Base-by-base conservation (phyloP, 768 basidiomycete genomes). In the Sporobolomyces phaffii region DNA sequence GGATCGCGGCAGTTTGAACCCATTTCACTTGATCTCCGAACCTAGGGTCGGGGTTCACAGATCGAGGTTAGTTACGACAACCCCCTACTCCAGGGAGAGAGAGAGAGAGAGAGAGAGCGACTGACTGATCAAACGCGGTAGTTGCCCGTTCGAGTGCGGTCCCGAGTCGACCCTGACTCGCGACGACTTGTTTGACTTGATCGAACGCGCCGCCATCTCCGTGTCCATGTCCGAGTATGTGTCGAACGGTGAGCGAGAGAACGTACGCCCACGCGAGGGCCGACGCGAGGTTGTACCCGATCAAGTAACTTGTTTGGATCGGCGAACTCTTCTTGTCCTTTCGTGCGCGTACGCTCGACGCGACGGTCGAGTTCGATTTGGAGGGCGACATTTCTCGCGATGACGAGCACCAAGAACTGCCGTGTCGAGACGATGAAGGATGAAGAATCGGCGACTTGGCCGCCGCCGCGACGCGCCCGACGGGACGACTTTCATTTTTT, bases 1-100 rank as follows among this genome's bases (percentile, higher is more conserved):
- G 79, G 1, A 85, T 73, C 2, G 94, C 94, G 57, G 85, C 83
- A 29, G 83, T 90, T 80, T 99, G 94, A 9, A 94, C 88, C 68
- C 85, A 80, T 7, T 85, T 83, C 3, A 86, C 87, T 26, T 68
- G 72, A 17, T 60, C 54, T 31, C 70, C 70, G 28, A 64, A 33
- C 1, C 66, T 72, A 50, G n/a, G n/a, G n/a, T n/a, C n/a, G n/a
- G n/a, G n/a, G n/a, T n/a, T n/a, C n/a, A 18, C 8, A 34, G 14
- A 15, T 15, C 24, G 1, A 4, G 5, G 4, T 38, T 0, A 9
- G 17, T 17, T 22, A 17, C 29, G 31, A 15, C 26, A 24, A 5
- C n/a, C 20, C 28, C 5, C 1, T 31, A 18, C 1, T 2, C 15
- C 1, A 11, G 36, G 31, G 45, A 20, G 14, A n/a, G 6, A 40